These are phyloP conservation scores for Daedaleopsis nitida DNA, from an alignment of 768 basidiomycete genomes.

Conservation along the genomic window DNA sequence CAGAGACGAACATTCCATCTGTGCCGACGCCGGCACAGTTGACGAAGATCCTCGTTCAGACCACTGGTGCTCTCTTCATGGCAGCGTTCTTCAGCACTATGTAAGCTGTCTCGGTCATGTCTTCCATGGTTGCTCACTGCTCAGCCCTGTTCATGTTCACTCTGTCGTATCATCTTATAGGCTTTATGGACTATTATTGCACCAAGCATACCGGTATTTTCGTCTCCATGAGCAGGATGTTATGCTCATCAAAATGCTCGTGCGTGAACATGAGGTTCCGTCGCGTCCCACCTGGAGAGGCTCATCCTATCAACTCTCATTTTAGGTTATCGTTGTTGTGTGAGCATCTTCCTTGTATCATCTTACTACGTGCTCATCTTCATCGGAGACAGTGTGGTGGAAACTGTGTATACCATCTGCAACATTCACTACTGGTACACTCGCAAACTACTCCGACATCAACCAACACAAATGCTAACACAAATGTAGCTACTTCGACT, in stretches of 20 bases:
- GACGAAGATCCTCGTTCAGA: background rate
- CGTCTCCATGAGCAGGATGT: background rate
- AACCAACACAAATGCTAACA: background rate
- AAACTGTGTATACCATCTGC: background rate
- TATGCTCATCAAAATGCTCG: background rate
- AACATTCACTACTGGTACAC: background rate
- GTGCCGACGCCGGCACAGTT: background rate
- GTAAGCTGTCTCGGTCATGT: background rate
- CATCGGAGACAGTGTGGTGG: background rate
- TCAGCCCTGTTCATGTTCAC: too few species aligned
- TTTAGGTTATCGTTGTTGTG: background rate
- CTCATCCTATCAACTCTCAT: background rate
- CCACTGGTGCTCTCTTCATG: background rate
- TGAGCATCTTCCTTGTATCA: background rate
- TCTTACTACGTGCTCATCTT: background rate
- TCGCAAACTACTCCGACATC: background rate
- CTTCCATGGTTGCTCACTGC: too few species aligned
- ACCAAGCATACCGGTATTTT: background rate
- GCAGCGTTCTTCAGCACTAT: background rate
- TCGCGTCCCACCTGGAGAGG: background rate
- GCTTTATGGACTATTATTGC: background rate
- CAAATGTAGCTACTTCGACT: background rate
- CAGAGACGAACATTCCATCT: background rate
- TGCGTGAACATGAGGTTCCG: background rate
- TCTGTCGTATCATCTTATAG: too few species aligned